These are phyloP conservation scores for Cercospora beticola DNA, from an alignment of 2,329 filamentous ascomycete genomes.

Conservation along the genomic window DNA sequence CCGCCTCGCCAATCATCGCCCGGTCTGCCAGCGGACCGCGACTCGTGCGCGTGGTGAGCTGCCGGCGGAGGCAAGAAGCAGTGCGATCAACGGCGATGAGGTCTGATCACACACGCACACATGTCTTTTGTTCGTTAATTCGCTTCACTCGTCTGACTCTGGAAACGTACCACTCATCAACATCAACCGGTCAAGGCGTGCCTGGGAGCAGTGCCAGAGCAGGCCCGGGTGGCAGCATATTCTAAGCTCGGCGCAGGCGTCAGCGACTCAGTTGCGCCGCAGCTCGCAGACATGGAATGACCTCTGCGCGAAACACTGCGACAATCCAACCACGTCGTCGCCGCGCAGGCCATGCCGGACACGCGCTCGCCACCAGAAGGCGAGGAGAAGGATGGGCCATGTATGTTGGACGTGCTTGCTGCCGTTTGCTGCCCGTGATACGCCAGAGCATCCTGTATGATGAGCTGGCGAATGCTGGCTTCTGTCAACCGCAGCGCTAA, in stretches of 20 bases:
- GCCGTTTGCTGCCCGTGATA: conserved; percentile 14
- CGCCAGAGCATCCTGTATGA: conserved; percentile 29
- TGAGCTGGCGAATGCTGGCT: conserved; percentile 38
- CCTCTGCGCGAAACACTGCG: not conserved
- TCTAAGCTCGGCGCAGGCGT: conserved; percentile 7
- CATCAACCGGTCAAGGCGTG: not conserved
- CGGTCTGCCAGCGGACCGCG: not conserved
- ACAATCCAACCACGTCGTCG: conserved; percentile 14
- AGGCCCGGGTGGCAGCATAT: not conserved
- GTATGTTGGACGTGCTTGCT: conserved; percentile 28
- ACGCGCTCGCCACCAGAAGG: conserved; percentile 27
- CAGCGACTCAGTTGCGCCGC: not conserved
- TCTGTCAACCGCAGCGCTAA: conserved; percentile 37
- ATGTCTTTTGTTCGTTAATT: no score
- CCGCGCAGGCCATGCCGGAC: conserved; percentile 29
- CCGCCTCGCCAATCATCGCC: not conserved
- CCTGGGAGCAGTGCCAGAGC: no score
- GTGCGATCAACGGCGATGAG: not conserved
- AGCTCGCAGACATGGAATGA: conserved; percentile 5
- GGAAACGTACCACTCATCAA: no score
- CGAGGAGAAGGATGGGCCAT: conserved; percentile 22
- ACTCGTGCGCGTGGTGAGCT: conserved; percentile 3
- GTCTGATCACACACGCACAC: not conserved
- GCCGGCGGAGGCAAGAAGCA: not conserved
- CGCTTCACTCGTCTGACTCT: no score